Base-by-base conservation (phyloP, 2,329 filamentous ascomycete genomes). In the Fusarium decemcellulare region DNA sequence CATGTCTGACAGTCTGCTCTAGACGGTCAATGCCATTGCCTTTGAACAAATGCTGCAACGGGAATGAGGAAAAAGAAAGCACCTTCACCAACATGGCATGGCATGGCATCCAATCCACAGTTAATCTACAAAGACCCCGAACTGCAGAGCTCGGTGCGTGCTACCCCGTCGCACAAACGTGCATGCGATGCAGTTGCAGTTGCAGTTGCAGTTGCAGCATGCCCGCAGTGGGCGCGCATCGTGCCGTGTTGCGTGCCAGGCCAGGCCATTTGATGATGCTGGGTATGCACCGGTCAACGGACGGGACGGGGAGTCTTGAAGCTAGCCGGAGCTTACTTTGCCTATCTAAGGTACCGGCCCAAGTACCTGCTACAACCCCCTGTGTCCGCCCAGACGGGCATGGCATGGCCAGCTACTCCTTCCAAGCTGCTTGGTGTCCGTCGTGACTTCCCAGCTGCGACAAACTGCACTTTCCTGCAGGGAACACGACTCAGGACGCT, bases 401-500 rank as follows among this genome's bases (percentile, higher is more conserved):
- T 23, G 23, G 23, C 23, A 23, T 23, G 23, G 23, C 23, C 23
- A 23, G 23, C 32, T 34, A 5, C 32, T 34, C 32, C 12, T 9
- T 9, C 32, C 32, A 34, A 34, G 32, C 32, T 9, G 32, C 32
- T 34, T 34, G 32, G 32, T 34, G 32, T 12, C 27, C 55, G 16
- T 60, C 37, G 39, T 29, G n/a, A 16, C 16, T 52, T 39, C 44
- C 47, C 37, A 51, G 42, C 47, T 39, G 39, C 51, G 40, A 36
- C 40, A 44, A 62, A 61, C 44, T 57, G 47, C 43, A 55, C 60
- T 48, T 66, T 48, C 56, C 44, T 54, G 48, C 67, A 71, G 61
- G 70, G 61, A 60, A 61, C 70, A 72, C 72, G 72, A 74, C 72
- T 74, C 72, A 71, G 70, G 63, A 44, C 52, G 39, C 53, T 54